Conservation (phyloP, 345 rosid genomes). For the Eucalyptus virginea region DNA sequence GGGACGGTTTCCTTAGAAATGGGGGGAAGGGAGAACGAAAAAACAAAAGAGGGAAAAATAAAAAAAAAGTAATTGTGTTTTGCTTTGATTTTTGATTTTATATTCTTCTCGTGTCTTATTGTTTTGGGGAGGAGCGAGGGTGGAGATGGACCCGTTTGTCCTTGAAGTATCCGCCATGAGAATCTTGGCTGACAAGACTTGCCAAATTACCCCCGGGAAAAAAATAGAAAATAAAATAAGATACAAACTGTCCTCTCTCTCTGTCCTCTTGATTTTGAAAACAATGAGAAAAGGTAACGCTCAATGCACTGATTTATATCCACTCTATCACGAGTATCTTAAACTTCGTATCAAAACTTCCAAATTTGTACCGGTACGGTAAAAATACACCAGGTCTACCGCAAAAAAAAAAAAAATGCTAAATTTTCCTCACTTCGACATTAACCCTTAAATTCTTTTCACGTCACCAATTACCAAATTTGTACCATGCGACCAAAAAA, state of each 20-base stretch:
- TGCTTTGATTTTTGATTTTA: neutral
- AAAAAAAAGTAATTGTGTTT: too few species aligned
- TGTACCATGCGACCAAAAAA: neutral
- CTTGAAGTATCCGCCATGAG: constrained; percentile 9
- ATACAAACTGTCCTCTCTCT: neutral
- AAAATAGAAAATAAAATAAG: neutral
- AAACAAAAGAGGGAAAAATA: neutral
- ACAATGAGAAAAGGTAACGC: neutral
- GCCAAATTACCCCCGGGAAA: neutral
- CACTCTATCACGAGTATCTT: neutral
- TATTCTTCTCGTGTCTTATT: neutral
- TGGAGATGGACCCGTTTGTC: neutral
- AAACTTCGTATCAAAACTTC: neutral
- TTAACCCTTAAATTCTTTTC: neutral
- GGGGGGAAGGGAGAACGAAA: neutral
- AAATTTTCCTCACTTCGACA: neutral
- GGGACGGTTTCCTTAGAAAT: neutral
- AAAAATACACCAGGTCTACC: neutral
- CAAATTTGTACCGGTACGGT: neutral
- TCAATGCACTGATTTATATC: neutral
- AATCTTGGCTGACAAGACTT: neutral
- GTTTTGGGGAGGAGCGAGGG: neutral
- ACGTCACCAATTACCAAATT: neutral
- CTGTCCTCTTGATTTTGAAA: neutral
- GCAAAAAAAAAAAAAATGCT: too few species aligned